These are phyloP conservation scores for Crithidia fasciculata DNA, from an alignment of 208 protist genomes.

Conservation along the genomic window DNA sequence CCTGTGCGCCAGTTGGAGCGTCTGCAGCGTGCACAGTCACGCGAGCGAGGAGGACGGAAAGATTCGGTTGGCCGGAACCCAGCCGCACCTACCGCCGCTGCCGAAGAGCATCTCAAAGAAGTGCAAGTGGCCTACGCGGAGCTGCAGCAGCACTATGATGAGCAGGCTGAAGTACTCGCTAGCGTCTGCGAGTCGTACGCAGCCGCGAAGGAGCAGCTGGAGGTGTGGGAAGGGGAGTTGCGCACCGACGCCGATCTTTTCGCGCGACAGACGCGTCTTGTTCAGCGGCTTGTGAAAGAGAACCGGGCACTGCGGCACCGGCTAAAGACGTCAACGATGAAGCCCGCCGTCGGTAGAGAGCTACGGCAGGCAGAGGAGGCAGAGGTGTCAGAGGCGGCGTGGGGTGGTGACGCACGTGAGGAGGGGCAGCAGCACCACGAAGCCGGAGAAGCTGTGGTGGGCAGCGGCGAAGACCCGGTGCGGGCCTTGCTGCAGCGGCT, in stretches of 20 bases:
- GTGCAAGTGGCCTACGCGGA: constrained; percentile 14
- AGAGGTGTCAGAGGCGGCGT: no score
- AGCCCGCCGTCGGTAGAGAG: no score
- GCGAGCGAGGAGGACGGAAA: neutral
- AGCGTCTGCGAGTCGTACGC: constrained; percentile 22
- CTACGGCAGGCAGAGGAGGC: no score
- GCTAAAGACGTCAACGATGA: neutral
- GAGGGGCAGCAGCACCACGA: no score
- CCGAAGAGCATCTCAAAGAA: neutral
- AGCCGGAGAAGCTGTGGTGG: neutral
- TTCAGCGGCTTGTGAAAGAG: constrained; percentile 53
- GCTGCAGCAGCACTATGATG: constrained; percentile 37
- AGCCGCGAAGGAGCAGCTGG: constrained; percentile 44
- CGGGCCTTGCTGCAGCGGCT: neutral
- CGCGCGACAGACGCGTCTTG: constrained; percentile 61
- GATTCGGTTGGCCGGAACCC: neutral
- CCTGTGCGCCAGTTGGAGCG: constrained; percentile 58
- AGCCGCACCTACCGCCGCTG: neutral
- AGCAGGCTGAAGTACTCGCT: constrained; percentile 21
- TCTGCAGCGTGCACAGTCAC: constrained; percentile 32
- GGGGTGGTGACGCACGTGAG: no score
- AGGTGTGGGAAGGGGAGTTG: constrained; percentile 69
- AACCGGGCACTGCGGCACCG: constrained; percentile 50
- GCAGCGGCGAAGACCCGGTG: neutral
- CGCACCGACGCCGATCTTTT: constrained; percentile 81